Percentiles rank a stretch among this genome's conserved stretches.
Evolutionary conservation across 257 asterid genomes (phyloP).

Genomic region (Plantago ovata): DNA sequence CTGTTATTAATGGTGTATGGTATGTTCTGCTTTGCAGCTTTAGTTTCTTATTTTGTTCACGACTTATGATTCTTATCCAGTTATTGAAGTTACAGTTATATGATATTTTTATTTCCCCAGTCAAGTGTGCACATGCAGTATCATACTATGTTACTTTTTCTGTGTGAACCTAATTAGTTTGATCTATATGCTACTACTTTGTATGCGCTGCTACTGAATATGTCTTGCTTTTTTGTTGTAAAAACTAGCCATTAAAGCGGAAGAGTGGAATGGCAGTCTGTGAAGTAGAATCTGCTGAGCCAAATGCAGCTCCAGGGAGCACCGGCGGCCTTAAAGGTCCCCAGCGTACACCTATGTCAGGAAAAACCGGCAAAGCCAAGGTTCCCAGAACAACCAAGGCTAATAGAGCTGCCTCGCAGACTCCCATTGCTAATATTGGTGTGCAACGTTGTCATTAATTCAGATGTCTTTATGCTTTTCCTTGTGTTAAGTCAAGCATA

Average conservation of each 20-base stretch:
- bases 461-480: constrained; percentile 1
- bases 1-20: no score
- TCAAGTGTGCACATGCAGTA: not conserved
- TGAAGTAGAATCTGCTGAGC: constrained; percentile 48
- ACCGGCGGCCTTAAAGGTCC: constrained; percentile 28
- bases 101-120: no score
- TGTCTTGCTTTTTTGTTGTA: constrained; percentile 24
- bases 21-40: no score
- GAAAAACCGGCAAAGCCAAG: constrained; percentile 67
- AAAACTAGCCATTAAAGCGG: constrained; percentile 57
- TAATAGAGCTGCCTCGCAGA: constrained; percentile 53
- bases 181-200: not conserved
- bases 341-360: constrained; percentile 62
- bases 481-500: constrained; percentile 11
- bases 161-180: not conserved
- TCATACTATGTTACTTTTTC: not conserved
- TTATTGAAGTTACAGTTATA: no score
- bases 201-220: constrained; percentile 20
- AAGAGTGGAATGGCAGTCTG: constrained; percentile 42
- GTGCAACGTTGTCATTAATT: constrained; percentile 24
- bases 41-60: no score
- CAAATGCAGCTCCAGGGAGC: constrained; percentile 35
- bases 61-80: no score
- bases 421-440: constrained; percentile 60
- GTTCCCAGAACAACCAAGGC: constrained; percentile 76